These are phyloP conservation scores for Begonia fuchsioides DNA, from an alignment of 306 rosid genomes.

Conservation along the genomic window DNA sequence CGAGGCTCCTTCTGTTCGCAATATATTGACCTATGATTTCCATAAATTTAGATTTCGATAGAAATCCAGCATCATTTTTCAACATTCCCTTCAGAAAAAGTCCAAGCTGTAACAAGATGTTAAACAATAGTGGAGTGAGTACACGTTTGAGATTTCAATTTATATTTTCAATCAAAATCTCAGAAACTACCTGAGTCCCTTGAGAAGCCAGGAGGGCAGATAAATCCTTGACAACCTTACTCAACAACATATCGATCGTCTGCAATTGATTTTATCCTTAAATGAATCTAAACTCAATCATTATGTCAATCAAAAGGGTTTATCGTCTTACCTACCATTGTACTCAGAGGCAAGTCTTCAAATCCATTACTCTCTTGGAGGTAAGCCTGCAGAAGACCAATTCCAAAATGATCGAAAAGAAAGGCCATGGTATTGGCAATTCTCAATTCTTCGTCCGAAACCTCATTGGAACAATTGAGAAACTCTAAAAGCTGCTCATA, in stretches of 20 bases:
- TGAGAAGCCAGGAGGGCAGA: slow-evolving; percentile 78
- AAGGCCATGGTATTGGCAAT: slow-evolving; percentile 52
- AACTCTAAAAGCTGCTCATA: slow-evolving; percentile 70
- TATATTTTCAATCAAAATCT: slow-evolving; percentile 2
- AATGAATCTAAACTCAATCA: neutral
- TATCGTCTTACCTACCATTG: slow-evolving; percentile 89
- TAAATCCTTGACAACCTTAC: slow-evolving; percentile 72
- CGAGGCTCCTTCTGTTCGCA: slow-evolving; percentile 45
- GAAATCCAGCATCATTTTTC: slow-evolving; percentile 32
- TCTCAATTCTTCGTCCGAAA: slow-evolving; percentile 54
- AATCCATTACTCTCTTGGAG: slow-evolving; percentile 46
- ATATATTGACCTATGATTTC: slow-evolving; percentile 54
- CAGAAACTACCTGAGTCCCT: slow-evolving; percentile 63
- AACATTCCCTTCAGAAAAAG: slow-evolving; percentile 63
- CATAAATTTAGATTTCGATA: slow-evolving; percentile 50
- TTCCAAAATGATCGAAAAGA: slow-evolving; percentile 79
- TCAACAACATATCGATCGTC: slow-evolving; percentile 70
- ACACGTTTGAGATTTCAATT: neutral
- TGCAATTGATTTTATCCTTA: slow-evolving; percentile 12
- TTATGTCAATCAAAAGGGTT: slow-evolving; percentile 9
- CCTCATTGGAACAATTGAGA: slow-evolving; percentile 53
- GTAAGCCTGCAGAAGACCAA: slow-evolving; percentile 71
- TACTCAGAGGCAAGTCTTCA: slow-evolving; percentile 68
- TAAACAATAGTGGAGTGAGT: neutral
- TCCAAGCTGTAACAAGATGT: slow-evolving; percentile 45